phyloP scores from a whole-genome alignment of 2,329 filamentous ascomycete genomes.

The Blumeria graminis region DNA sequence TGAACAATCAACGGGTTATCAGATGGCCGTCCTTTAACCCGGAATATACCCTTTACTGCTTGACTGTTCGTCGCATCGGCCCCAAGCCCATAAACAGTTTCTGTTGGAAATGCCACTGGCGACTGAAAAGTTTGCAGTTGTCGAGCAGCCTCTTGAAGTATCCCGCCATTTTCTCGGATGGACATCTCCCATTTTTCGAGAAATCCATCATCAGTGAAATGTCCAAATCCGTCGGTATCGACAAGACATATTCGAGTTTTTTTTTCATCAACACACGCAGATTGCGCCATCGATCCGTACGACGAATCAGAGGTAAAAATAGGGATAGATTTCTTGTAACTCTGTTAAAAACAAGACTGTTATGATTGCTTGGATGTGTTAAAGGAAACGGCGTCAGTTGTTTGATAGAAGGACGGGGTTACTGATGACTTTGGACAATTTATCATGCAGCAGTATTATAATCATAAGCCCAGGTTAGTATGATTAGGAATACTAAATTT shows the following conservation, averaged over 20 bases:
- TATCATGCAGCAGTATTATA: too few species aligned
- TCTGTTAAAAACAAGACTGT: too few species aligned
- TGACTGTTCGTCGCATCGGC: constrained; percentile 73
- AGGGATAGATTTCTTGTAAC: too few species aligned
- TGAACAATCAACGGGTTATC: constrained; percentile 95
- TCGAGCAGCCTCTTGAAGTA: constrained; percentile 11
- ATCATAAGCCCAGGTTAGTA: too few species aligned
- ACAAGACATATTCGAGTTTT: constrained; percentile 11
- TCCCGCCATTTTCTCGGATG: constrained; percentile 4
- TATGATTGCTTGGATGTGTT: too few species aligned
- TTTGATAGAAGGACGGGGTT: too few species aligned
- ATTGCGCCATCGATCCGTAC: too few species aligned
- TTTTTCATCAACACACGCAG: too few species aligned
- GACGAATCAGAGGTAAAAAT: too few species aligned
- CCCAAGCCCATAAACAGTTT: constrained; percentile 93
- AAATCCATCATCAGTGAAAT: constrained; percentile 8
- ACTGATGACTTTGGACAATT: too few species aligned
- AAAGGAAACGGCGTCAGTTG: too few species aligned
- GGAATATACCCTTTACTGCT: constrained; percentile 78
- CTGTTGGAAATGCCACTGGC: constrained; percentile 87
- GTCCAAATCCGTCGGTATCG: constrained; percentile 6
- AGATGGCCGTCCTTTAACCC: constrained; percentile 67
- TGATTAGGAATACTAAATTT: too few species aligned
- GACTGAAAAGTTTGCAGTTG: constrained; percentile 7
- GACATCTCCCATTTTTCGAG: constrained; percentile 13